Evolutionary conservation across 1,284 basidiomycete species (phyloP).

Genomic region (Trametes polyzona): DNA sequence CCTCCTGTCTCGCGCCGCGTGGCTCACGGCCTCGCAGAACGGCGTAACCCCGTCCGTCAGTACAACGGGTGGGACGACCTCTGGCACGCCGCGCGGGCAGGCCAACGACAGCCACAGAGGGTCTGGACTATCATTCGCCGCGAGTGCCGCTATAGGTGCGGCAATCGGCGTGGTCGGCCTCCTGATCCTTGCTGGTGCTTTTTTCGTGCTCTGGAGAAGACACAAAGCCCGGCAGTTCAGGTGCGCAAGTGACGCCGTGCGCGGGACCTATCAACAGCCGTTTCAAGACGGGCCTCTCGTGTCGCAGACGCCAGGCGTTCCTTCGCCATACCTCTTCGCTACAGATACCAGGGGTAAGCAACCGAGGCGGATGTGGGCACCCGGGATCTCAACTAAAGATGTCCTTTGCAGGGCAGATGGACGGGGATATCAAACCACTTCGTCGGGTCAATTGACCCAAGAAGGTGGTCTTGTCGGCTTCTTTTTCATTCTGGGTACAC

Average conservation of each 20-base stretch:
- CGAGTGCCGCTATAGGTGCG: neutral
- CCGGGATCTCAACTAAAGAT: neutral
- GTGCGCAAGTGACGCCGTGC: neutral
- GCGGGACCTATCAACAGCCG: neutral
- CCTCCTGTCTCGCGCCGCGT: too few species aligned
- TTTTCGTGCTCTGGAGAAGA: neutral
- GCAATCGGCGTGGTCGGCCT: neutral
- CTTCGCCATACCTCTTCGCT: neutral
- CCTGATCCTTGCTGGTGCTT: neutral
- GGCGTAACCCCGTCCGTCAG: neutral
- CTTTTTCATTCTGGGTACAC: too few species aligned
- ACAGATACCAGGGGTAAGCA: neutral
- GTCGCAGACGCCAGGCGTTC: neutral
- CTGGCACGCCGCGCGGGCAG: too few species aligned
- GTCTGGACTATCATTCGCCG: neutral
- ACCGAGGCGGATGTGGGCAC: neutral
- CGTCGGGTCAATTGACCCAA: neutral
- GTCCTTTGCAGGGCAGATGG: neutral
- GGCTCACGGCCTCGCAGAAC: too few species aligned
- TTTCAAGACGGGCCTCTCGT: neutral
- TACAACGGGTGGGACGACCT: neutral
- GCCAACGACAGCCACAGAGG: neutral
- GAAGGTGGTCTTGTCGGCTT: too few species aligned
- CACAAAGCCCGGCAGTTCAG: neutral
- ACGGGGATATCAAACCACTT: neutral